These are phyloP conservation scores for Arachnopeziza araneosa DNA, from an alignment of 2,329 filamentous ascomycete genomes.

Conservation along the genomic window DNA sequence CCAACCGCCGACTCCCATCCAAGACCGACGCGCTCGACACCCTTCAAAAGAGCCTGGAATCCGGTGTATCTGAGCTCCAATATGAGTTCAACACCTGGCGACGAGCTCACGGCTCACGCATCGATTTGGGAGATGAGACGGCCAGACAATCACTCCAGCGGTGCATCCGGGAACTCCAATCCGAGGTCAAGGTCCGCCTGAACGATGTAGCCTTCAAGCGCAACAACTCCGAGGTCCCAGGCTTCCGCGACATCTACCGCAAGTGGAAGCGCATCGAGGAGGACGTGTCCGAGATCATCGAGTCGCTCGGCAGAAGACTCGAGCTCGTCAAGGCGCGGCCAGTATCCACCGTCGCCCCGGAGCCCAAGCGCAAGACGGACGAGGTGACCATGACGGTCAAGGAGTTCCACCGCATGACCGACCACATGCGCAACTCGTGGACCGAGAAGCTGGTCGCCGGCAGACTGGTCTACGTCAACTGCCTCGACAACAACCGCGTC, in stretches of 20 bases:
- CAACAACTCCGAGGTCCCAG: constrained; percentile 5
- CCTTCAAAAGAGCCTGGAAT: constrained; percentile 10
- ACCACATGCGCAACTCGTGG: constrained; percentile 17
- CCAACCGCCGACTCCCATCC: constrained; percentile 11
- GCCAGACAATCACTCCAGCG: constrained; percentile 2
- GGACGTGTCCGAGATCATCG: constrained; percentile 4
- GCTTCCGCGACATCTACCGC: constrained; percentile 11
- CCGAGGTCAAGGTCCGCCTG: constrained; percentile 9
- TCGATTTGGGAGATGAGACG: constrained; percentile 19
- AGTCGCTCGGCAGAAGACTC: constrained; percentile 5
- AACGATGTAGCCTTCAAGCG: constrained; percentile 10
- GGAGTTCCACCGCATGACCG: constrained; percentile 3
- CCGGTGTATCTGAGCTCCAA: constrained; percentile 6
- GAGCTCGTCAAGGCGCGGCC: background rate
- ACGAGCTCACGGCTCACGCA: constrained; percentile 13
- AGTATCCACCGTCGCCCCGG: background rate
- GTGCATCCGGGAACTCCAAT: constrained; percentile 7
- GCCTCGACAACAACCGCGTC: constrained; percentile 10
- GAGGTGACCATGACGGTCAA: constrained; percentile 8
- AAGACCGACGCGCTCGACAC: constrained; percentile 13
- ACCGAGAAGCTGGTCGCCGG: constrained; percentile 6
- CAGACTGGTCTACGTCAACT: constrained; percentile 9
- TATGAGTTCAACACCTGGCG: constrained; percentile 7
- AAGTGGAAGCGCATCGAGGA: constrained; percentile 6
- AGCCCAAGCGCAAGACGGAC: constrained; percentile 1